Evolutionary conservation across 2,329 filamentous ascomycete genomes (phyloP), one percentile per base, ranked within the genome.

Genomic region (Fusarium chuoi): DNA sequence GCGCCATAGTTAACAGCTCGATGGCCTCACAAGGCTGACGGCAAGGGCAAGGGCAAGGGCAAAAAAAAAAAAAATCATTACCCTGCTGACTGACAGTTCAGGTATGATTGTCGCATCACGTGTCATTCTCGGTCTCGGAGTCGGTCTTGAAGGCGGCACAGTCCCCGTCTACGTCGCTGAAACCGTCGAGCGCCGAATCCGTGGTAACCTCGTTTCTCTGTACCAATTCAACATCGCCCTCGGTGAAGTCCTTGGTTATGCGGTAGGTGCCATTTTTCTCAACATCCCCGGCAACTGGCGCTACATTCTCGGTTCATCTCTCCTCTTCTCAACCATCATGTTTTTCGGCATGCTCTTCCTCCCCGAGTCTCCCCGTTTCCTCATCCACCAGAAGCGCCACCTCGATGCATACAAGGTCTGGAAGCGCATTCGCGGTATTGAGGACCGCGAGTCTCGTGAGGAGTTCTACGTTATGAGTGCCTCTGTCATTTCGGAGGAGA

Each of bases 161-260:
- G 92, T 94, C 9, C 91, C 91, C 2, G 90, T 94, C 61, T 94
- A 94, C 71, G 92, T 94, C 36, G 91, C 92, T 3, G 92, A 94
- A 81, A 91, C 90, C 0, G 92, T 93, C 48, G 90, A 92, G 75
- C 86, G 89, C 38, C 87, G 85, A 66, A 86, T 93, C 30, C 89
- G 92, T 76, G 92, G 92, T 74, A 94, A 94, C 79, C 82, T 94
- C 56, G 92, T 94, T 3, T 93, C 91, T 0, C 84, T 94, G 0
- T 94, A 94, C 80, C 92, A 94, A 78, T 89, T 94, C 82, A 93
- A 92, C 82, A 94, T 94, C 77, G 92, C 92, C 0, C 85, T 94
- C 0, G 92, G 92, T 35, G 92, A 94, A 75, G 92, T 94, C 5
- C 84, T 94, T 3, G 92, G 92, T 6, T 94, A 94, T 68, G 92